Percentiles rank a stretch among this genome's conserved stretches.
These are phyloP conservation scores for Lactarius hengduanensis DNA, from an alignment of 768 basidiomycete genomes.

Conservation along the genomic window DNA sequence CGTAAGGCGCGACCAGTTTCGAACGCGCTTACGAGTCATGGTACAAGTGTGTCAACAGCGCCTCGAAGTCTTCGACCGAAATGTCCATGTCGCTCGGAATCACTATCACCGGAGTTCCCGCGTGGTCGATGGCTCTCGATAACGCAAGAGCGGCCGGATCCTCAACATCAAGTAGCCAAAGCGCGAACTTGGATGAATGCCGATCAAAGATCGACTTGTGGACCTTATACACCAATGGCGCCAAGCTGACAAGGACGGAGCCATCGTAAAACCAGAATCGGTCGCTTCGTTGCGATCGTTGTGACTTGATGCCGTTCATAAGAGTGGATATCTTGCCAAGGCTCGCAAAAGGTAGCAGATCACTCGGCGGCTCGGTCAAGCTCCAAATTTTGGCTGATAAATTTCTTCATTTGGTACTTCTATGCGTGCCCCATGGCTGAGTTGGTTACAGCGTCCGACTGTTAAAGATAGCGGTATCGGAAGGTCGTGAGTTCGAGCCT, in stretches of 20 bases:
- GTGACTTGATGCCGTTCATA: slow-evolving; percentile 7
- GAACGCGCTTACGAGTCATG: slow-evolving; percentile 57
- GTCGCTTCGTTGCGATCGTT: slow-evolving; percentile 4
- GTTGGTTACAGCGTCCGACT: slow-evolving; percentile 53
- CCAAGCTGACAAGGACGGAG: slow-evolving; percentile 50
- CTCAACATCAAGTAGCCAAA: slow-evolving; percentile 18
- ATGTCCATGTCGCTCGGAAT: slow-evolving; percentile 43
- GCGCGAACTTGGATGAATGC: slow-evolving; percentile 43
- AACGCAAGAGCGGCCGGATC: slow-evolving; percentile 8
- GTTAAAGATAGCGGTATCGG: slow-evolving; percentile 39
- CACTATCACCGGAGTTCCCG: slow-evolving; percentile 28
- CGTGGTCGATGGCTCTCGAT: not conserved
- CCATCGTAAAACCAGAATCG: slow-evolving; percentile 63
- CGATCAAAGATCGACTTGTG: slow-evolving; percentile 52
- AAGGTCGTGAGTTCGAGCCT: slow-evolving; percentile 56
- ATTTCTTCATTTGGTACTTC: not conserved
- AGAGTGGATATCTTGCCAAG: not conserved
- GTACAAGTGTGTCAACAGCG: slow-evolving; percentile 62
- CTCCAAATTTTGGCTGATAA: not conserved
- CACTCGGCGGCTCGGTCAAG: not conserved
- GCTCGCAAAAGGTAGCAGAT: not conserved
- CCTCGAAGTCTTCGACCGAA: slow-evolving; percentile 49
- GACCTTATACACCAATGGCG: slow-evolving; percentile 52
- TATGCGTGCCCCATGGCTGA: slow-evolving; percentile 49
- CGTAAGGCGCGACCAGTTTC: slow-evolving; percentile 8